Conservation (phyloP, 768 basidiomycete genomes). For the Termitomyces sp. region DNA sequence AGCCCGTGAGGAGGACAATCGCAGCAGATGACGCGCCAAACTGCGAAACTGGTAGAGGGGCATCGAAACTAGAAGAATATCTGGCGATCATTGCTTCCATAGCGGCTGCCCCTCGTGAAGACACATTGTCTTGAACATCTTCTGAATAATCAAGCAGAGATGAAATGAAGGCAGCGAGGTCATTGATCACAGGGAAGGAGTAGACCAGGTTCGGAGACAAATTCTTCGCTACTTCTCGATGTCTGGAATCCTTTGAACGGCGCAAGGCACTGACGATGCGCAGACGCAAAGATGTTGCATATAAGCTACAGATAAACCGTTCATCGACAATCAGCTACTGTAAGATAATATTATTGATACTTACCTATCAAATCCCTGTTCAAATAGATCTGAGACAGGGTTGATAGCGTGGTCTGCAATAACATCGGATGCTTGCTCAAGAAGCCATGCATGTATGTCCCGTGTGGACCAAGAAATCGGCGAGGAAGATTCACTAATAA, state of each 20-base stretch:
- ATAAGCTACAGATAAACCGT: background rate
- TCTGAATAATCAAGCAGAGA: background rate
- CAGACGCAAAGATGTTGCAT: conserved; percentile 5
- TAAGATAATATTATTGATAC: no score
- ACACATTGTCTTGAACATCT: background rate
- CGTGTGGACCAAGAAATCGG: background rate
- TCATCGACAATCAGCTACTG: background rate
- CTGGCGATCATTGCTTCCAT: conserved; percentile 35
- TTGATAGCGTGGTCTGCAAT: background rate
- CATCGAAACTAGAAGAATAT: conserved; percentile 22
- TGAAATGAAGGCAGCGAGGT: conserved; percentile 2
- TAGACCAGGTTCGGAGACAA: conserved; percentile 40
- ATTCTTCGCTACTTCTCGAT: conserved; percentile 10
- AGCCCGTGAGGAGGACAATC: conserved; percentile 23
- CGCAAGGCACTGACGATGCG: conserved; percentile 2
- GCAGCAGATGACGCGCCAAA: background rate
- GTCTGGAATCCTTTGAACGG: background rate
- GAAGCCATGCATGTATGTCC: conserved; percentile 1
- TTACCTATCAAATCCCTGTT: conserved; percentile 9
- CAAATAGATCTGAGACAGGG: background rate
- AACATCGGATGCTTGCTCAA: conserved; percentile 1
- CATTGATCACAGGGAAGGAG: conserved; percentile 32
- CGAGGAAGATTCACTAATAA: background rate
- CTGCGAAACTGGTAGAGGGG: background rate
- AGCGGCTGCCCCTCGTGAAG: background rate